Conservation (phyloP, 2,329 filamentous ascomycete species). For the Penicillium rolfsii region DNA sequence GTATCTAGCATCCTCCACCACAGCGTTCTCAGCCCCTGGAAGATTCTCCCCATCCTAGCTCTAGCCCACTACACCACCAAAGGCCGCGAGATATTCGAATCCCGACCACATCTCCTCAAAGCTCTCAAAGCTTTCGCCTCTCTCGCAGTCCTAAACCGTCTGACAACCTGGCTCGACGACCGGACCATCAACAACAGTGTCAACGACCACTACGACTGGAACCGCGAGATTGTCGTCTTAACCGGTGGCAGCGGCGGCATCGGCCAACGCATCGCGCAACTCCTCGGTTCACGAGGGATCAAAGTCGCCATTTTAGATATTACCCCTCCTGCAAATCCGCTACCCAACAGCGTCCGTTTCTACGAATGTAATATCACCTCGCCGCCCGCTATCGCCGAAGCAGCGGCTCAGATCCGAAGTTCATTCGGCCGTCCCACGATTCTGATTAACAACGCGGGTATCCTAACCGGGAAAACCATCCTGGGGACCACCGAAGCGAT, state of each 20-base stretch:
- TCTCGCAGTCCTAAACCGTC: constrained; percentile 54
- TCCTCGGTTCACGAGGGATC: constrained; percentile 66
- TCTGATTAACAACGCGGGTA: constrained; percentile 51
- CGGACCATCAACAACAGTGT: constrained; percentile 52
- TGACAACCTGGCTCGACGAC: constrained; percentile 58
- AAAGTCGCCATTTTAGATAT: constrained; percentile 72
- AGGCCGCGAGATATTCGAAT: constrained; percentile 59
- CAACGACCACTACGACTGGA: constrained; percentile 55
- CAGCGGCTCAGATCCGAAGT: constrained; percentile 57
- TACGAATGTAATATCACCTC: constrained; percentile 72
- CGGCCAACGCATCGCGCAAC: constrained; percentile 65
- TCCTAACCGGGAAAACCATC: constrained; percentile 61
- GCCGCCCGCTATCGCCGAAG: constrained; percentile 55
- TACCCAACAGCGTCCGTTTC: constrained; percentile 59
- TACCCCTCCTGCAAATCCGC: constrained; percentile 36
- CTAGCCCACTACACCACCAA: constrained; percentile 65
- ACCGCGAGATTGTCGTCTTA: constrained; percentile 70
- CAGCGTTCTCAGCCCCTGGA: constrained; percentile 66
- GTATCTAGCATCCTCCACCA: constrained; percentile 60
- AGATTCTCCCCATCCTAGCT: constrained; percentile 67
- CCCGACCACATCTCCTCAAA: constrained; percentile 57
- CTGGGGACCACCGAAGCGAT: constrained; percentile 61
- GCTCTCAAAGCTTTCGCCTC: constrained; percentile 59
- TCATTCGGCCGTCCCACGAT: constrained; percentile 68
- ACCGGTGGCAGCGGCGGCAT: constrained; percentile 78